phyloP scores from a whole-genome alignment of 2,329 filamentous ascomycete species.

The Lasiodiplodia sp. region DNA sequence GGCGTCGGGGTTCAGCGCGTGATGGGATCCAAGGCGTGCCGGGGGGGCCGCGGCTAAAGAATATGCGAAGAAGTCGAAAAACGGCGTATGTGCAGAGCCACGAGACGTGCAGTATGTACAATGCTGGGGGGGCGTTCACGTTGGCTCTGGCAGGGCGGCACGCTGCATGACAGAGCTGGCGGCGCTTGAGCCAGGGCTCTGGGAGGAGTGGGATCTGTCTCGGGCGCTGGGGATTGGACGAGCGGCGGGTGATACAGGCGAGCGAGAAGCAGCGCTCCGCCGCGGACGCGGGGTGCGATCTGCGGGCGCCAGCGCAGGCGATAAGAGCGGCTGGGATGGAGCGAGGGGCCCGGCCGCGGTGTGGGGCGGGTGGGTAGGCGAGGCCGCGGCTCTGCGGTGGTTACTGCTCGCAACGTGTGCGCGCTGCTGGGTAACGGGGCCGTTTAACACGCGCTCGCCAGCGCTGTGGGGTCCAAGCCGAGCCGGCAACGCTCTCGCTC shows the following conservation, averaged over 20 bases:
- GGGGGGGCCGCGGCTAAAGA: constrained; percentile 22
- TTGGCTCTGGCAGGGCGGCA: constrained; percentile 30
- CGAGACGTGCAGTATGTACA: constrained; percentile 30
- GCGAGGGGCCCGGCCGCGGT: not conserved
- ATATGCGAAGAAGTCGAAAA: constrained; percentile 30
- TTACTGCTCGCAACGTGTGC: constrained; percentile 14
- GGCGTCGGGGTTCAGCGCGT: not conserved
- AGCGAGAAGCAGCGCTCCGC: constrained; percentile 12
- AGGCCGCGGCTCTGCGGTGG: constrained; percentile 26
- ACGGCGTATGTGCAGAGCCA: constrained; percentile 30
- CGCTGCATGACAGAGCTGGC: constrained; percentile 27
- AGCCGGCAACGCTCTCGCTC: constrained; percentile 15
- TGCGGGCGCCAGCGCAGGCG: constrained; percentile 10
- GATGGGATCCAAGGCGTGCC: not conserved
- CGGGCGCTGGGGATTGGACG: constrained; percentile 25
- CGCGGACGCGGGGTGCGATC: constrained; percentile 6
- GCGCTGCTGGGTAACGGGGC: constrained; percentile 12
- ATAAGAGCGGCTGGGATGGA: constrained; percentile 6
- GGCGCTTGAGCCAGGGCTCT: constrained; percentile 22
- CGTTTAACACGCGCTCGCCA: constrained; percentile 26
- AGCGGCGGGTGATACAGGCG: constrained; percentile 24
- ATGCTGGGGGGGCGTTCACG: constrained; percentile 19
- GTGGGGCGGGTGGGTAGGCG: not conserved
- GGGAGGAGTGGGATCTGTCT: constrained; percentile 28
- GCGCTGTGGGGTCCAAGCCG: not conserved